Evolutionary conservation across 495 filamentous ascomycete species (phyloP).

Genomic region (Aspergillus funiculosus): DNA sequence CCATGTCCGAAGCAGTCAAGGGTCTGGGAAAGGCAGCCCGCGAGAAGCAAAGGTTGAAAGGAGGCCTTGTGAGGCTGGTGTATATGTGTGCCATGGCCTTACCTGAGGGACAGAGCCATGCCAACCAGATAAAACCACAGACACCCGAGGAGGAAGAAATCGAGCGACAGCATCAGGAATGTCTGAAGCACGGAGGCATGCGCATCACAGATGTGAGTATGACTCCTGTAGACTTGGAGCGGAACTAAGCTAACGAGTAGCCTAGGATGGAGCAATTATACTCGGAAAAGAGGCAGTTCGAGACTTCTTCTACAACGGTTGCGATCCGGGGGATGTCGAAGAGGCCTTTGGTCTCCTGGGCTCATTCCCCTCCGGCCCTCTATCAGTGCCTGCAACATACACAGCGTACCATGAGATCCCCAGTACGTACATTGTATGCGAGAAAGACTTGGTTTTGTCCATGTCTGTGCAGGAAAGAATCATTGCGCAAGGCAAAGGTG

Average conservation of each 20-base stretch:
- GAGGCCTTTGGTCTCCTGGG: no score
- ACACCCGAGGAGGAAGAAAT: no score
- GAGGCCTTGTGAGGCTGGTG: constrained; percentile 37
- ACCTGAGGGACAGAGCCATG: constrained; percentile 26
- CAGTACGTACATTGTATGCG: constrained; percentile 29
- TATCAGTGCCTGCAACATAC: constrained; percentile 20
- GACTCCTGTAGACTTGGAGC: constrained; percentile 16
- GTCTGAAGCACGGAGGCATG: not conserved
- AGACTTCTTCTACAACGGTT: constrained; percentile 18
- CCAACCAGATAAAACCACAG: no score
- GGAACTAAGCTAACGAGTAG: constrained; percentile 19
- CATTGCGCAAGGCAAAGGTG: constrained; percentile 21
- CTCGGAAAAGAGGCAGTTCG: constrained; percentile 16
- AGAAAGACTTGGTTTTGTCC: constrained; percentile 29
- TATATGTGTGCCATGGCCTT: constrained; percentile 37
- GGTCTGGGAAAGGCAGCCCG: constrained; percentile 32
- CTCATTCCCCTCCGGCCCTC: no score
- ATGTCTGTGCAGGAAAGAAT: constrained; percentile 28
- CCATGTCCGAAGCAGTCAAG: constrained; percentile 39
- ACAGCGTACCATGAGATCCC: constrained; percentile 24
- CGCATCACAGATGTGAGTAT: constrained; percentile 22
- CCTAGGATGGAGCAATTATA: no score
- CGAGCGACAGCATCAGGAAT: not conserved
- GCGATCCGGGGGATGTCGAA: no score
- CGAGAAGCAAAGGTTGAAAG: constrained; percentile 23